Conservation (phyloP, 202 grass and related monocot species). For the Setaria viridis region DNA sequence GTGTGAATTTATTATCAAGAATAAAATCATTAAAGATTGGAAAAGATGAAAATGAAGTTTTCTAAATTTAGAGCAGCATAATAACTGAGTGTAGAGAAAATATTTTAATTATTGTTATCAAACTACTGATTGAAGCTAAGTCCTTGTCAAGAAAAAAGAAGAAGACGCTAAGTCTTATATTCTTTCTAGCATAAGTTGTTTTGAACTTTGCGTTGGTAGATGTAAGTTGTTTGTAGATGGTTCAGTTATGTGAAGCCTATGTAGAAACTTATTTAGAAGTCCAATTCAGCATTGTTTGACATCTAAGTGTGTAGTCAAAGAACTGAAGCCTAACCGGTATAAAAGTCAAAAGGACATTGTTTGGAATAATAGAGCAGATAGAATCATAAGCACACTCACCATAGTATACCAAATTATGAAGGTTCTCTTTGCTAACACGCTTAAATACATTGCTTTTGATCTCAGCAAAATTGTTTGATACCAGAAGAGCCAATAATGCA, state of each 20-base stretch:
- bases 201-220: slow-evolving; percentile 31
- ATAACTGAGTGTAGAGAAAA: slow-evolving; percentile 26
- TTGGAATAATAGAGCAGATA: slow-evolving; percentile 34
- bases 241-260: slow-evolving; percentile 3
- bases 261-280: slow-evolving; percentile 22
- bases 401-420: slow-evolving; percentile 96
- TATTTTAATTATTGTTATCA: slow-evolving; percentile 14
- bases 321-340: slow-evolving; percentile 1
- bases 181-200: not conserved
- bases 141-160: not conserved
- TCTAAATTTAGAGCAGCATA: not conserved
- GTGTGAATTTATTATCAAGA: slow-evolving; percentile 15
- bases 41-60: not conserved
- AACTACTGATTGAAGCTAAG: slow-evolving; percentile 2
- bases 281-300: slow-evolving; percentile 18
- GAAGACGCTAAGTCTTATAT: not conserved
- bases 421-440: slow-evolving; percentile 98
- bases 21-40: slow-evolving; percentile 11
- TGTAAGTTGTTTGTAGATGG: slow-evolving; percentile 1
- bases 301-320: slow-evolving; percentile 24
- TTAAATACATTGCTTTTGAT: slow-evolving; percentile 99
- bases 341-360: slow-evolving; percentile 33
- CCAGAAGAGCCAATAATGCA: slow-evolving; percentile 90
- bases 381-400: slow-evolving; percentile 66
- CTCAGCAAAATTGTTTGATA: slow-evolving; percentile 97